These are phyloP conservation scores for Phaseolus lunatus DNA, from an alignment of 306 rosid species.

Conservation along the genomic window DNA sequence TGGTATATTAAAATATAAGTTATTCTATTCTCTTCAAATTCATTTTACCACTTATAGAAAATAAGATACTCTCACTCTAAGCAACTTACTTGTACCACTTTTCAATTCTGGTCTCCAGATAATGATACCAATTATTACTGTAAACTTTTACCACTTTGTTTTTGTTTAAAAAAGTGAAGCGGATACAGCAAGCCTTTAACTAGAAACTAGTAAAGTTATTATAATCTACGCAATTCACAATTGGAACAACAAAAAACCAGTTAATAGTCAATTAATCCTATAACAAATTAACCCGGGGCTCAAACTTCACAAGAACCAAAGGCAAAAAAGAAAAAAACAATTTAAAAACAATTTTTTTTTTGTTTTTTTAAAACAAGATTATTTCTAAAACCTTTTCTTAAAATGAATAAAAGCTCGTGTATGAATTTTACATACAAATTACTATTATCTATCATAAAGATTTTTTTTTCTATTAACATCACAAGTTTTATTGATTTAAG, in stretches of 20 bases:
- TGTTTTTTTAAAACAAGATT: no score
- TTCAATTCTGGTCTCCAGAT: neutral
- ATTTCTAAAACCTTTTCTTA: no score
- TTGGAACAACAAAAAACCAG: neutral
- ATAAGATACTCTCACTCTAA: neutral
- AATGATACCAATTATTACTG: neutral
- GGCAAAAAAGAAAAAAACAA: no score
- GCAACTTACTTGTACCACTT: neutral
- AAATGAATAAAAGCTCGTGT: neutral
- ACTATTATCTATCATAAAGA: no score
- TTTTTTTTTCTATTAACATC: no score
- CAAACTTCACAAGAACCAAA: neutral
- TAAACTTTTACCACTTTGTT: neutral
- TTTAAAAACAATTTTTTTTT: no score
- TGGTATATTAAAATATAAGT: neutral
- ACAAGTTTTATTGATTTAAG: no score
- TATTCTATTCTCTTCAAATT: neutral
- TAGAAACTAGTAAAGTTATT: neutral
- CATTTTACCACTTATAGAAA: neutral
- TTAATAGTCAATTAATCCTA: neutral
- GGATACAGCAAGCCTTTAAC: neutral
- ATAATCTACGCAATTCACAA: neutral
- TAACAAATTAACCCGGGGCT: neutral
- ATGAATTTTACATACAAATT: neutral
- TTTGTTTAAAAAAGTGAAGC: neutral